These are phyloP conservation scores for Mycena capillaripes DNA, from an alignment of 768 basidiomycete species.

Conservation along the genomic window DNA sequence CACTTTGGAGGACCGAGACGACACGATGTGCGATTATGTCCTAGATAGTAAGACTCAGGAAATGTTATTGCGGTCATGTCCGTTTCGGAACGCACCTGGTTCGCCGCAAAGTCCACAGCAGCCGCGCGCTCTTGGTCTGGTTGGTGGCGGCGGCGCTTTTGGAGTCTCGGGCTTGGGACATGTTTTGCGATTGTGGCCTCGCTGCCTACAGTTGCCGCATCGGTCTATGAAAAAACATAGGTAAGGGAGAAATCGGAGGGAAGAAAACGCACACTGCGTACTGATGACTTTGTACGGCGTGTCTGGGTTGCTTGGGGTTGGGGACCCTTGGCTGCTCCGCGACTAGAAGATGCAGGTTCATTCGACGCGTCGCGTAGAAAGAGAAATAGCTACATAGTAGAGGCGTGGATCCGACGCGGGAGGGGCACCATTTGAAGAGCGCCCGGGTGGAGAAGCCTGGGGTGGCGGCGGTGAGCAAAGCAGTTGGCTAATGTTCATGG, in stretches of 20 bases:
- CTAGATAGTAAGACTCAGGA: too few species aligned
- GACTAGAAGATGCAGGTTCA: constrained; percentile 5
- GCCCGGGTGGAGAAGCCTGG: constrained; percentile 13
- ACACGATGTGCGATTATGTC: constrained; percentile 36
- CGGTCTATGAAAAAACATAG: constrained; percentile 26
- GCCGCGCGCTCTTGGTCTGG: constrained; percentile 31
- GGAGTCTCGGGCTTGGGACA: constrained; percentile 32
- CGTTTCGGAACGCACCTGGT: too few species aligned
- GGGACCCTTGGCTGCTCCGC: constrained; percentile 28
- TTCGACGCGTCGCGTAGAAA: not conserved
- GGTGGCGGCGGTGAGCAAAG: constrained; percentile 25
- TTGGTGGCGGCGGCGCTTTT: constrained; percentile 19
- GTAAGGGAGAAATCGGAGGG: constrained; percentile 4
- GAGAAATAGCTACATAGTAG: constrained; percentile 15
- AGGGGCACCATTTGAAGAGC: constrained; percentile 3
- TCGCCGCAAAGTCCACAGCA: constrained; percentile 35
- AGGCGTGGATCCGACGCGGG: constrained; percentile 1
- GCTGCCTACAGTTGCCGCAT: constrained; percentile 37
- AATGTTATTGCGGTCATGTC: too few species aligned
- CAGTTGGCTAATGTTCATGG: constrained; percentile 36
- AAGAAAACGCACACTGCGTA: constrained; percentile 37
- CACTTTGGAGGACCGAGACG: constrained; percentile 17
- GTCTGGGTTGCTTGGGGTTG: constrained; percentile 23
- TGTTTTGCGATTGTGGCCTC: constrained; percentile 37
- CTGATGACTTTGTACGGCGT: constrained; percentile 30